Evolutionary conservation across 2,329 filamentous ascomycete genomes (phyloP).

Genomic region (Cordyceps militaris): DNA sequence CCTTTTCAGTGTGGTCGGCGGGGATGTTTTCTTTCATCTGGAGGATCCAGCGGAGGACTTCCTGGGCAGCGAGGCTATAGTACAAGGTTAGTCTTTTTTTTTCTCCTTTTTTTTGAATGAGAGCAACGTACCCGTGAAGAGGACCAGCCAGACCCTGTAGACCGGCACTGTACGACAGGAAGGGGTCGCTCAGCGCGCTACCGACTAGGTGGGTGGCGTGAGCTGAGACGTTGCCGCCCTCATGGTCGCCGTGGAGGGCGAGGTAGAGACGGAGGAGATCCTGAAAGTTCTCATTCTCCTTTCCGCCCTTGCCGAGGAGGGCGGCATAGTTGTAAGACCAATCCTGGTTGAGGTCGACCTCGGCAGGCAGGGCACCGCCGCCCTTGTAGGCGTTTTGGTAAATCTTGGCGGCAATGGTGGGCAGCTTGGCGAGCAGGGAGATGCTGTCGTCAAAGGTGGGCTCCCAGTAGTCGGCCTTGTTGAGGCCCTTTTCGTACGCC

Average conservation of each 20-base stretch:
- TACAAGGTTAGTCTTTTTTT: not conserved
- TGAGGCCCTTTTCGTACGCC: conserved; percentile 81
- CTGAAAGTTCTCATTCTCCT: conserved; percentile 88
- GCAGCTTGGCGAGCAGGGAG: conserved; percentile 88
- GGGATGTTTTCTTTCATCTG: conserved; percentile 92
- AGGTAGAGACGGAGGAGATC: conserved; percentile 91
- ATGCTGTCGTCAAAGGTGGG: conserved; percentile 95
- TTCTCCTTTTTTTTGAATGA: not conserved
- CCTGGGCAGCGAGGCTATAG: conserved; percentile 76
- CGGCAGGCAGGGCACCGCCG: conserved; percentile 62
- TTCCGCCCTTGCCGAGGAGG: conserved; percentile 84
- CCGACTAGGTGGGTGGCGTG: conserved; percentile 94
- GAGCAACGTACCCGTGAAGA: conserved; percentile 42
- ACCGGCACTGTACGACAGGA: conserved; percentile 92
- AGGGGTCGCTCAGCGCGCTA: conserved; percentile 87
- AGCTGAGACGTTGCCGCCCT: conserved; percentile 95
- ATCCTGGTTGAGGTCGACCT: conserved; percentile 78
- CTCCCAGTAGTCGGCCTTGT: conserved; percentile 98
- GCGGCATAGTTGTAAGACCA: conserved; percentile 99
- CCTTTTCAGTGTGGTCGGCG: conserved; percentile 65
- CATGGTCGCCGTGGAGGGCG: conserved; percentile 94
- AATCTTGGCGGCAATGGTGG: conserved; percentile 93
- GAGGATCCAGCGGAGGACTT: conserved; percentile 92
- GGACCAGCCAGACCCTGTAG: conserved; percentile 94
- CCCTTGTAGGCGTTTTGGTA: conserved; percentile 87